Conservation (phyloP, 1,284 basidiomycete genomes). For the Leccinum subrobustum region DNA sequence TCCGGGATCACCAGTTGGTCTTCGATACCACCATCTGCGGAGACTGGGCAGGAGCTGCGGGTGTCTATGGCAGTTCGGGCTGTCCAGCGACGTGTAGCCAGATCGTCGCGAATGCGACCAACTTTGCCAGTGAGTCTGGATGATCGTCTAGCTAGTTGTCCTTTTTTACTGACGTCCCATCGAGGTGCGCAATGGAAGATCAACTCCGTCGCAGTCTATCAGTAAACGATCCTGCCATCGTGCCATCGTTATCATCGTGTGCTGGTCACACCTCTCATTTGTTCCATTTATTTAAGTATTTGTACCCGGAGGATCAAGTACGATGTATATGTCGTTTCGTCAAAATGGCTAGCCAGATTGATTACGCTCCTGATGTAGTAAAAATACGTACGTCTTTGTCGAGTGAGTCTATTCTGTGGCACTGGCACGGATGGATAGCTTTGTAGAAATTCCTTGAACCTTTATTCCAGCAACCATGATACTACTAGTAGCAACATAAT, state of each 20-base stretch:
- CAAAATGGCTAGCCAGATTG: neutral
- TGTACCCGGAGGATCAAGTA: neutral
- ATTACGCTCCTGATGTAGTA: neutral
- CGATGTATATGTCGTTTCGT: neutral
- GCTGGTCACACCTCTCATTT: neutral
- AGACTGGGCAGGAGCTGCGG: constrained; percentile 50
- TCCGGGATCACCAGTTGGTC: constrained; percentile 64
- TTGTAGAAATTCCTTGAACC: neutral
- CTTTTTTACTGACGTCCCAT: constrained; percentile 8
- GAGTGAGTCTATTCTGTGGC: neutral
- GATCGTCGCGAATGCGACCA: constrained; percentile 58
- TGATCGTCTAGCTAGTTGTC: neutral
- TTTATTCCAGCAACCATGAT: neutral
- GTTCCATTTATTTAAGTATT: neutral
- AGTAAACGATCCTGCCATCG: neutral
- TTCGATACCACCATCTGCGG: constrained; percentile 65
- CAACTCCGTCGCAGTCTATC: constrained; percentile 14
- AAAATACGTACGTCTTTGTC: neutral
- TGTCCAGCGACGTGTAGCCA: constrained; percentile 71
- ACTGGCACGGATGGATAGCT: neutral
- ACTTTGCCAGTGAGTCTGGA: constrained; percentile 52
- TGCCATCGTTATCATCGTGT: neutral
- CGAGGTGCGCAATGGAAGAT: constrained; percentile 53
- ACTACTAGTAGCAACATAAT: neutral
- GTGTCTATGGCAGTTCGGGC: constrained; percentile 49